Percentiles rank a stretch among this genome's conserved stretches.
phyloP scores from a whole-genome alignment of 805 yeast genomes.

The Metschnikowia vanudenii region DNA sequence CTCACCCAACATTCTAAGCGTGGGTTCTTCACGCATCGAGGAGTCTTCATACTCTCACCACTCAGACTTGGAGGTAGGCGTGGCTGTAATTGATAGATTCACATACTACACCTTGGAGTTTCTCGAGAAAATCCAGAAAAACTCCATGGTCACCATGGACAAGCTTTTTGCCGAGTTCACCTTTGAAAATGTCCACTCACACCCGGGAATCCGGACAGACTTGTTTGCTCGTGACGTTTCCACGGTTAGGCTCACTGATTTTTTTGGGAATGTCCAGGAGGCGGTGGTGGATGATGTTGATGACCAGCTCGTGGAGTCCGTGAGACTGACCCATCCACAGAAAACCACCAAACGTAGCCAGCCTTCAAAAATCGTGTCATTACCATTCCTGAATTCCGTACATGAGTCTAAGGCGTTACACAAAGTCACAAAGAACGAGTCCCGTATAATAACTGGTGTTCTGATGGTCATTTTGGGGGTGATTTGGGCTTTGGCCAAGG shows the following conservation, averaged over 20 bases:
- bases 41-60: conserved; percentile 95
- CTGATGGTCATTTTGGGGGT: conserved; percentile 18
- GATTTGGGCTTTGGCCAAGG: conserved; percentile 19
- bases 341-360: neutral
- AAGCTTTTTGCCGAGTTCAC: conserved; percentile 85
- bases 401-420: conserved; percentile 14
- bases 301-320: conserved; percentile 39
- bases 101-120: conserved; percentile 89
- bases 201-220: conserved; percentile 90
- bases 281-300: conserved; percentile 62
- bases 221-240: conserved; percentile 62
- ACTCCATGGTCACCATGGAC: conserved; percentile 70
- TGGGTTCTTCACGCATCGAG: conserved; percentile 84
- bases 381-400: conserved; percentile 9
- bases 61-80: conserved; percentile 93
- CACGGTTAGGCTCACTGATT: conserved; percentile 82
- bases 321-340: conserved; percentile 1
- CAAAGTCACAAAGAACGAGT: conserved; percentile 16
- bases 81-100: conserved; percentile 95
- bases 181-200: conserved; percentile 81
- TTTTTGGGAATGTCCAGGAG: conserved; percentile 88
- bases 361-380: conserved; percentile 1
- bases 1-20: conserved; percentile 88
- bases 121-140: conserved; percentile 75
- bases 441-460: conserved; percentile 15